A percentile compares a stretch with the other conserved stretches of the same genome.
Conservation (phyloP, 306 rosid species). For the Sphenostylis stenocarpa region DNA sequence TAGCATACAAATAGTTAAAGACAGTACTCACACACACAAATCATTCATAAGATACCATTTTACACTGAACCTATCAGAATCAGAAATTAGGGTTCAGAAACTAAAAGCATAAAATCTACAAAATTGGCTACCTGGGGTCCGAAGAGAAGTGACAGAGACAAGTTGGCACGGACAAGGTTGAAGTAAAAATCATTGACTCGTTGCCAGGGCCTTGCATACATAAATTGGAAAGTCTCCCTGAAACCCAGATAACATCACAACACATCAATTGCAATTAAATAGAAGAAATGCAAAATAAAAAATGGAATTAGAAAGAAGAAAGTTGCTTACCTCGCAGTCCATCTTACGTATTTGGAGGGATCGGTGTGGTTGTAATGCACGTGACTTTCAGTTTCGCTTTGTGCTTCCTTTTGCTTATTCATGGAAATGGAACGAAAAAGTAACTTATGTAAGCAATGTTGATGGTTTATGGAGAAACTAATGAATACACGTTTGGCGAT, state of each 20-base stretch:
- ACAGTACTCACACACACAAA: neutral
- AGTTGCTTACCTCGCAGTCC: conserved; percentile 66
- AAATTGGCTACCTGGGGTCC: conserved; percentile 53
- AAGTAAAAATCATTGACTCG: conserved; percentile 65
- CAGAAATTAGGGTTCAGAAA: conserved; percentile 16
- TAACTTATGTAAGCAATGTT: neutral
- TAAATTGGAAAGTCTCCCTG: conserved; percentile 73
- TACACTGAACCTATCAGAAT: neutral
- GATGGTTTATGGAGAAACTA: neutral
- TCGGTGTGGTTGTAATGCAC: conserved; percentile 72
- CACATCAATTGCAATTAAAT: neutral
- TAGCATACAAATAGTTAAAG: conserved; percentile 17
- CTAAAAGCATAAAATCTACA: neutral
- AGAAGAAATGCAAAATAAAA: neutral
- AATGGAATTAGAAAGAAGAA: neutral
- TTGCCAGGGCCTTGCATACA: conserved; percentile 80
- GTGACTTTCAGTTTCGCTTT: conserved; percentile 19
- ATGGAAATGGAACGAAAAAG: conserved; percentile 35
- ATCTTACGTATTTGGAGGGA: conserved; percentile 61
- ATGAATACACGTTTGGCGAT: neutral
- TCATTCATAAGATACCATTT: neutral
- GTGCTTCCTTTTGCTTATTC: conserved; percentile 35
- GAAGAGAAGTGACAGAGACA: conserved; percentile 51
- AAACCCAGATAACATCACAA: neutral
- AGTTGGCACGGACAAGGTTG: conserved; percentile 48